Base-by-base conservation (phyloP, 306 rosid genomes). In the Urtica urens region DNA sequence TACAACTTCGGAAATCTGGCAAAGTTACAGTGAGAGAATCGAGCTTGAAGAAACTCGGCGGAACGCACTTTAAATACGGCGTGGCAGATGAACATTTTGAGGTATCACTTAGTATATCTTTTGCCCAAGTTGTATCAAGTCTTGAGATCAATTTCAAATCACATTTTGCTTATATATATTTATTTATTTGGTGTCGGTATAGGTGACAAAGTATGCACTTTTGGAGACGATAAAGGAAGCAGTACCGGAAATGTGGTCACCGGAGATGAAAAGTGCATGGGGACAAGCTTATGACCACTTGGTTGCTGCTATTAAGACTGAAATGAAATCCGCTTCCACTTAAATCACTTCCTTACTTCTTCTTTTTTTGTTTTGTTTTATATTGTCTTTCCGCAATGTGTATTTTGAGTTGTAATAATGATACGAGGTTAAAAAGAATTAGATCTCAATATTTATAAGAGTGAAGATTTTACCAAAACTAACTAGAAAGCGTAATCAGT, bases 261-360 rank as follows among this genome's bases (percentile, higher is more conserved):
- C 68, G 1, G 79, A 59, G 28, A 77, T 79, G 93, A 86, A 74
- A 70, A 58, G 62, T 43, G 96, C 96, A 38, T 86, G 96, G 93
- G 83, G 69, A 57, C 78, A 69, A 62, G 96, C 94, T 61, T 86
- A 77, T 64, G 92, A 82, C 53, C 84, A 79, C 38, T 60, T 82
- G 63, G 90, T 73, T 14, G 59, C 72, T 24, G 93, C 97, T 57
- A 81, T 79, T 62, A 90, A 84, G 68, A 19, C 78, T 11, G 85
- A 90, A 61, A 81, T 73, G 97, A 84, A 84, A 29, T 50, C 63
- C 40, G 46, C 66, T 30, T 13, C 46, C 23, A 5, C 6, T 60
- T 40, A 0, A 22, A 15, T n/a, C n/a, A n/a, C n/a, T n/a, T n/a
- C n/a, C n/a, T n/a, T n/a, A n/a, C n/a, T n/a, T n/a, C n/a, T n/a